Evolutionary conservation across 768 basidiomycete genomes (phyloP), one percentile per base, ranked within the genome.

Genomic region (Leccinum imitatum): DNA sequence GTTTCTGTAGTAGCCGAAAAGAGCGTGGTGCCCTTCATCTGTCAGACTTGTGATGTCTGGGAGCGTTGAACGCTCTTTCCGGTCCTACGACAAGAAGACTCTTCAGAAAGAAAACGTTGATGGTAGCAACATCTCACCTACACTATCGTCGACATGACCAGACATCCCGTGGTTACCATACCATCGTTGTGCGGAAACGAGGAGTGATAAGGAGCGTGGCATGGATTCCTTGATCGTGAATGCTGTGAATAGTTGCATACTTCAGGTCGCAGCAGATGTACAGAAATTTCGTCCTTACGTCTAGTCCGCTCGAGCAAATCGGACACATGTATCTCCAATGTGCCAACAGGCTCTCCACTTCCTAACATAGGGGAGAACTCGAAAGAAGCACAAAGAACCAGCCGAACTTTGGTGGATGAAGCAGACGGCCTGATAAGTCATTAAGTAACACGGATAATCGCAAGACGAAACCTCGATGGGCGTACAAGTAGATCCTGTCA

Each of bases 341-440:
- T 53, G 11, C 41, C 48, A 3, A 60, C 44, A 13, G 33, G 8
- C 15, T 60, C 56, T 21, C 59, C 59, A 1, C 15, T n/a, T 33
- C 59, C 59, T 3, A 59, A 15, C 54, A 56, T 27, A 6, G 59
- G 59, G 6, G 50, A 52, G n/a, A 58, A 47, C 33, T 60, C 56
- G 17, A 58, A 60, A 2, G 56, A 58, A 27, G 56, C 59, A 21
- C 21, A 51, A 3, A 59, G 10, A 21, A 35, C 33, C 14, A 59
- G 3, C 3, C 13, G 35, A 14, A 59, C 27, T 11, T 37, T 50
- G 5, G 21, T 15, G 10, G 55, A 46, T 17, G 23, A 19, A 0
- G 27, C 39, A 10, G 56, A 46, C 1, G 59, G 59, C n/a, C 59
- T 60, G 10, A 2, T 4, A 17, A 3, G 67, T 62, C 8, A 14